Evolutionary conservation across 352 stramenopile species (phyloP).

Genomic region (Globisporangium middletonii): DNA sequence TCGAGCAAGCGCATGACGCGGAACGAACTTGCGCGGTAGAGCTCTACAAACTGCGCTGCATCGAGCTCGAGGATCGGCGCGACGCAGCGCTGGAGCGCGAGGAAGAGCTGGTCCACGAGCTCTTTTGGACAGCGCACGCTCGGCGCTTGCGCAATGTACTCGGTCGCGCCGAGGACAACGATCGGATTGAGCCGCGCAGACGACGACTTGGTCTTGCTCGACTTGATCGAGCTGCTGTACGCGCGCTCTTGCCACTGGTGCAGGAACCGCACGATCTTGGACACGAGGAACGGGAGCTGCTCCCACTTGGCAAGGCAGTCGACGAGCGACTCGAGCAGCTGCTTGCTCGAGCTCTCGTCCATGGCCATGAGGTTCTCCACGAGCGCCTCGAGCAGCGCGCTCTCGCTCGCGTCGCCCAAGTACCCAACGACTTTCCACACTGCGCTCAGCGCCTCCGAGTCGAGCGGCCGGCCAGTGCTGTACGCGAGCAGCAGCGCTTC

Average conservation of each 20-base stretch:
- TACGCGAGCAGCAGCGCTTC: constrained; percentile 63
- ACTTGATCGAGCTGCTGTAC: constrained; percentile 13
- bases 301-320: constrained; percentile 74
- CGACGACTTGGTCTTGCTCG: constrained; percentile 29
- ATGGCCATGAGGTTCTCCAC: constrained; percentile 68
- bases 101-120: constrained; percentile 40
- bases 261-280: constrained; percentile 55
- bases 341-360: constrained; percentile 65
- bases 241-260: constrained; percentile 49
- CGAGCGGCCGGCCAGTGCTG: constrained; percentile 45
- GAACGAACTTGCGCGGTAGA: constrained; percentile 50
- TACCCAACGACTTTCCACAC: constrained; percentile 75
- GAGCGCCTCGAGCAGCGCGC: constrained; percentile 47
- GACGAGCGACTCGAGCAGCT: constrained; percentile 73
- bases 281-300: constrained; percentile 57
- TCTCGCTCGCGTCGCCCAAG: constrained; percentile 55
- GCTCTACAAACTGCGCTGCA: constrained; percentile 27
- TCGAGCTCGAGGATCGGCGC: constrained; percentile 41
- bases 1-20: constrained; percentile 61
- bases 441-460: constrained; percentile 62
- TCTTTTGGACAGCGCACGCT: constrained; percentile 38
- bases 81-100: constrained; percentile 32
- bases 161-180: constrained; percentile 51
- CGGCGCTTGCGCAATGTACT: constrained; percentile 57
- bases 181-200: constrained; percentile 42